Evolutionary conservation across 2,329 filamentous ascomycete species (phyloP).

Genomic region (Apiospora saccharicola): DNA sequence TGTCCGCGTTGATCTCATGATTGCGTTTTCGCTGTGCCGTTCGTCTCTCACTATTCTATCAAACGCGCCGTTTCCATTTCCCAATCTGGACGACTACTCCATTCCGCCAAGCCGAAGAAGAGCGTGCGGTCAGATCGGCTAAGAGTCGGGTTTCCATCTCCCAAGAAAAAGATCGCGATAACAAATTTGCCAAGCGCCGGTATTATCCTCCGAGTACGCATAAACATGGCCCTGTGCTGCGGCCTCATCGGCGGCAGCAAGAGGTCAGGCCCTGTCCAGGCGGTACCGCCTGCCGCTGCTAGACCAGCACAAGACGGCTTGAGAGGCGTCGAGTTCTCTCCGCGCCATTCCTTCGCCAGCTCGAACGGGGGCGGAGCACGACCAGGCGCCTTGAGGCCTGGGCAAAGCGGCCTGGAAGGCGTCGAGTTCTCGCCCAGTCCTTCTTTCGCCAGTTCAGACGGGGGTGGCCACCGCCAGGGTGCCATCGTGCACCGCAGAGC

Average conservation of each 20-base stretch:
- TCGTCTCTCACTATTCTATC: background rate
- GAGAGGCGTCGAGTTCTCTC: conserved; percentile 35
- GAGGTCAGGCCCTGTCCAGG: background rate
- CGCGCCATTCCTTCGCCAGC: conserved; percentile 34
- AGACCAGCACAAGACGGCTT: conserved; percentile 24
- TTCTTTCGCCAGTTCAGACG: conserved; percentile 32
- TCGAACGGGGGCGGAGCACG: conserved; percentile 10
- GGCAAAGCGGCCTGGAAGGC: conserved; percentile 27
- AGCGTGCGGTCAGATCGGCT: no score
- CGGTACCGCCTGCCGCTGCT: background rate
- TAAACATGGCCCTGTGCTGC: conserved; percentile 26
- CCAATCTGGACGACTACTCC: background rate
- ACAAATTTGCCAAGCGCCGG: background rate
- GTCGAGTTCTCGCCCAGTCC: conserved; percentile 36
- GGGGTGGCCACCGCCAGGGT: background rate
- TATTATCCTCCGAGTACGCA: background rate
- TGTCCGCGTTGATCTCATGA: background rate
- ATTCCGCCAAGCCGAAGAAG: background rate
- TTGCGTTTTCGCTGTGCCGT: background rate
- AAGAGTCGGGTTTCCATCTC: no score
- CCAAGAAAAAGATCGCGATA: no score
- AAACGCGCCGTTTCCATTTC: background rate
- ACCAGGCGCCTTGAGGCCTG: background rate
- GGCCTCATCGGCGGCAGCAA: conserved; percentile 23
- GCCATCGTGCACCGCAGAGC: conserved; percentile 17